Evolutionary conservation across 139 green algal species (phyloP), one percentile per base, ranked within the genome.

Genomic region (Chlamydomonas sp.): DNA sequence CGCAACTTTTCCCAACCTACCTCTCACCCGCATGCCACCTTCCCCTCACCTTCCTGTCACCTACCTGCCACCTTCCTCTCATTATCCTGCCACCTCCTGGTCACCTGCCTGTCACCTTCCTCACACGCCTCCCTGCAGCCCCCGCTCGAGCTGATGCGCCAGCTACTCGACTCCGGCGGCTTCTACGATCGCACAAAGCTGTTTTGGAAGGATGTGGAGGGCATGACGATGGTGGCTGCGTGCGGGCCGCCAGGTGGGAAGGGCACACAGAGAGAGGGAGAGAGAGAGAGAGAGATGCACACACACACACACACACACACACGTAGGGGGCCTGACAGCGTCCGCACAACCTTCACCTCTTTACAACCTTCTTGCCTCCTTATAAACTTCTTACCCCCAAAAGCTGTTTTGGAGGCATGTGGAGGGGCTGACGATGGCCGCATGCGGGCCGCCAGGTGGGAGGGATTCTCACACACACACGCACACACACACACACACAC

Each of bases 341-440:
- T 16, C 43, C 16, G 43, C 43, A 13, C 43, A 54, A 54, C 16
- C 16, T 54, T 54, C 16, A 54, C 43, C 13, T n/a, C 16, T 54
- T 54, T n/a, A 16, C 16, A n/a, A 13, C 16, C 13, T 54, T 20
- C 29, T 13, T 8, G 57, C 57, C 29, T 16, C 24, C n/a, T n/a
- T n/a, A n/a, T n/a, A n/a, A n/a, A n/a, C n/a, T n/a, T n/a, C n/a
- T n/a, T n/a, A 94, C 79, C 78, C 85, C 65, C 77, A 90, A 73
- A 92, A 91, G 79, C 77, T 94, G 43, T 90, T 90, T 58, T 96
- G 88, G 88, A 93, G 90, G 84, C 83, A 90, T 36, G 77, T 94
- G 22, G 83, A 91, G 34, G 87, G 90, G 65, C 75, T 73, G 35
- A 76, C 47, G 75, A 65, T 49, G 61, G 88, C 79, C 13, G 88